Conservation (phyloP, 768 basidiomycete species). For the Rickenella mellea region DNA sequence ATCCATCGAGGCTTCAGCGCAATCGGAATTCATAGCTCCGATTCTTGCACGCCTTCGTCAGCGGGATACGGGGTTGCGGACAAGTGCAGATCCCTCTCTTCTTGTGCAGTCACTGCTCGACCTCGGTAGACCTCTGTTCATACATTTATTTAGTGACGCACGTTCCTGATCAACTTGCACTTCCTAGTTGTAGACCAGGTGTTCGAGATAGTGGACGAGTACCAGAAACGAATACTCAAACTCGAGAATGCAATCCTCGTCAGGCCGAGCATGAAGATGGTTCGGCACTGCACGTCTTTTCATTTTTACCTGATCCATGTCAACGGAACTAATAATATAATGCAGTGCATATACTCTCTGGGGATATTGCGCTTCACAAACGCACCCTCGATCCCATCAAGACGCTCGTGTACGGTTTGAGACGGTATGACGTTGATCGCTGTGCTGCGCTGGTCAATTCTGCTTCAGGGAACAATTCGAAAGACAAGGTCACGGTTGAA, state of each 20-base stretch:
- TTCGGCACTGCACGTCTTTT: slow-evolving; percentile 12
- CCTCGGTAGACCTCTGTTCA: slow-evolving; percentile 3
- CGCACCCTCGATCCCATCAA: slow-evolving; percentile 20
- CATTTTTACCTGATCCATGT: not conserved
- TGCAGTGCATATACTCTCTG: slow-evolving; percentile 21
- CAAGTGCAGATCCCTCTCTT: slow-evolving; percentile 17
- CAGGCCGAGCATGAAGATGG: slow-evolving; percentile 18
- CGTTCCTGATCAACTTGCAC: not conserved
- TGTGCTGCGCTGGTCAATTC: slow-evolving; percentile 10
- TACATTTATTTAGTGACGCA: not conserved
- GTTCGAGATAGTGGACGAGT: slow-evolving; percentile 17
- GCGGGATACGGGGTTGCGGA: slow-evolving; percentile 16
- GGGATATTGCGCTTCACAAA: slow-evolving; percentile 22
- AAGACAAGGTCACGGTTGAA: slow-evolving; percentile 4
- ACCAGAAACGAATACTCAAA: slow-evolving; percentile 15
- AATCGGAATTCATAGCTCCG: slow-evolving; percentile 7
- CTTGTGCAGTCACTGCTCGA: slow-evolving; percentile 21
- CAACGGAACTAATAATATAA: not conserved
- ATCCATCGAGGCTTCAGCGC: slow-evolving; percentile 11
- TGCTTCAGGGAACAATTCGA: not conserved
- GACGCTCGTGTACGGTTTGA: slow-evolving; percentile 16
- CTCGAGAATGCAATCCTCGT: slow-evolving; percentile 15
- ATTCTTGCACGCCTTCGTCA: slow-evolving; percentile 14
- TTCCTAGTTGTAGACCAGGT: slow-evolving; percentile 17
- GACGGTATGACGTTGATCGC: slow-evolving; percentile 20